Conservation (phyloP, 371 early-diverging fungal genomes). For the Synchytrium microbalum region DNA sequence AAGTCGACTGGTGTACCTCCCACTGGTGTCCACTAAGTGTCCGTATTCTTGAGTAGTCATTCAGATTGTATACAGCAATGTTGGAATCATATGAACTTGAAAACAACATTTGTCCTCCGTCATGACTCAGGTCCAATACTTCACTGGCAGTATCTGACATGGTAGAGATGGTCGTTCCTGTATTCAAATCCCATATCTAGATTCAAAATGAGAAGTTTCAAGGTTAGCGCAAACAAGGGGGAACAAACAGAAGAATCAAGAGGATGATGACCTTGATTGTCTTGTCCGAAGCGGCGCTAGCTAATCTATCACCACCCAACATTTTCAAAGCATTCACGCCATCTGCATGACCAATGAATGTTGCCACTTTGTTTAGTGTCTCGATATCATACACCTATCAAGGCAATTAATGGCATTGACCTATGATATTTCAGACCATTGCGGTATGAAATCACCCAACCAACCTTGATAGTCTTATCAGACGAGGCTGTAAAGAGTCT, state of each 20-base stretch:
- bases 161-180: constrained; percentile 35
- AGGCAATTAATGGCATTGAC: constrained; percentile 1
- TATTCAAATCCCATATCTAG: constrained; percentile 52
- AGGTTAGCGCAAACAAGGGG: constrained; percentile 5
- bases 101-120: constrained; percentile 46
- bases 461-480: constrained; percentile 47
- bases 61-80: constrained; percentile 47
- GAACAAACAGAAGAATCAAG: not conserved
- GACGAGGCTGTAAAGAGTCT: constrained; percentile 52
- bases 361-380: constrained; percentile 42
- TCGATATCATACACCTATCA: constrained; percentile 45
- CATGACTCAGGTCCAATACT: constrained; percentile 47
- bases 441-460: not conserved
- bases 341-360: constrained; percentile 51
- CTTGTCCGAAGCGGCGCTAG: constrained; percentile 50
- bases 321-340: constrained; percentile 50
- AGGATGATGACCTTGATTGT: constrained; percentile 35
- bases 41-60: constrained; percentile 31
- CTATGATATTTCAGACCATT: not conserved
- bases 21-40: constrained; percentile 55
- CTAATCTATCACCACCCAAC: constrained; percentile 33
- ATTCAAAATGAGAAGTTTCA: not conserved
- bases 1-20: no score
- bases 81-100: constrained; percentile 56
- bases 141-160: constrained; percentile 43